These are phyloP conservation scores for Picea abies DNA, from an alignment of 83 land plant genomes.

Conservation along the genomic window DNA sequence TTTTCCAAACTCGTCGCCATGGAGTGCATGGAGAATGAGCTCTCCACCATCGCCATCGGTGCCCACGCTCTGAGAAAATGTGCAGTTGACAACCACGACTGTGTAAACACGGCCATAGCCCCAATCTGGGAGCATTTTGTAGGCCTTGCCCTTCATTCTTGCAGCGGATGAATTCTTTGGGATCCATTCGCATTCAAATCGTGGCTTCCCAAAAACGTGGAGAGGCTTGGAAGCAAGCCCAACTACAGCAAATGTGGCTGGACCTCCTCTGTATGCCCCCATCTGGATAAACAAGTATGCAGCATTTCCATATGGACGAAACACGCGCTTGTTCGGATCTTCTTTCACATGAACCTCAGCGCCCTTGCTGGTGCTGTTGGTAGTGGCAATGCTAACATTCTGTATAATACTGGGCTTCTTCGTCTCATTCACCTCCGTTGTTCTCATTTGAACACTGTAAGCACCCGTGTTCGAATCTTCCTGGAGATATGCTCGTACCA, in stretches of 20 bases:
- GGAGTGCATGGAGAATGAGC: constrained; percentile 56
- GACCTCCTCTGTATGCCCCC: too few species aligned
- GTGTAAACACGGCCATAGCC: too few species aligned
- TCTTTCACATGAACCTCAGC: neutral
- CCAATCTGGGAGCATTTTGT: too few species aligned
- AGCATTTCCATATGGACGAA: constrained; percentile 49
- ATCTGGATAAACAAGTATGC: too few species aligned
- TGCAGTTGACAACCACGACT: constrained; percentile 62
- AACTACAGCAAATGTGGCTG: too few species aligned
- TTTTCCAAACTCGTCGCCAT: constrained; percentile 33
- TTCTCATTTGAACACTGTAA: neutral
- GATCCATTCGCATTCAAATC: too few species aligned
- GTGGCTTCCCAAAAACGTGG: too few species aligned
- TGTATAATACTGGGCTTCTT: neutral
- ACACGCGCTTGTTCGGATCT: constrained; percentile 25
- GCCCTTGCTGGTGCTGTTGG: constrained; percentile 20
- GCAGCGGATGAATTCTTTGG: too few species aligned
- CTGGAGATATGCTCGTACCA: neutral
- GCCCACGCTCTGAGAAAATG: constrained; percentile 49
- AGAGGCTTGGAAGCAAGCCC: too few species aligned
- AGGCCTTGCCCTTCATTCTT: too few species aligned
- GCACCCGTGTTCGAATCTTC: neutral
- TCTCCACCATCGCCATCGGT: constrained; percentile 56
- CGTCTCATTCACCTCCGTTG: neutral
- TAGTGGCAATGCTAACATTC: too few species aligned